A percentile compares a stretch with the other conserved stretches of the same genome.
Conservation (phyloP, 192 early-diverging fungal species). For the Gigaspora rosea region DNA sequence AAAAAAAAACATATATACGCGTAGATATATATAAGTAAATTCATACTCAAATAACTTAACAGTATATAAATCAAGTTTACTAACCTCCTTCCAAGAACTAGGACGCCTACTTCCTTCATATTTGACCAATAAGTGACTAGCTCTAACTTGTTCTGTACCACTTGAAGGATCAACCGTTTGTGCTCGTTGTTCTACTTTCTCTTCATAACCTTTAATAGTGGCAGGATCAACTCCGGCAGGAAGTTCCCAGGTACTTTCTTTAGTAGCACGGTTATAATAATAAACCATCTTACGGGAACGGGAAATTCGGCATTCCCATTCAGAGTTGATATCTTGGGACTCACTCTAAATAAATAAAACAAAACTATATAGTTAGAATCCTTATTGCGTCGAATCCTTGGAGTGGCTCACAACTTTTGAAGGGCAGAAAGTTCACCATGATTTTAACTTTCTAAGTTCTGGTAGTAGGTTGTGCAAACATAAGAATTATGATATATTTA, state of each 20-base stretch:
- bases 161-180: not conserved
- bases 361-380: too few species aligned
- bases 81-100: slow-evolving; percentile 86
- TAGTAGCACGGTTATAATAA: slow-evolving; percentile 75
- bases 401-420: too few species aligned
- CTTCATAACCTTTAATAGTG: slow-evolving; percentile 43
- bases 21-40: not conserved
- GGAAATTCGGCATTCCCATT: slow-evolving; percentile 73
- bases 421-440: too few species aligned
- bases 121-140: slow-evolving; percentile 91
- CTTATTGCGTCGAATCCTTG: too few species aligned
- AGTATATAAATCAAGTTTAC: not conserved
- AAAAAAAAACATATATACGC: slow-evolving; percentile 23
- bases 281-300: slow-evolving; percentile 68
- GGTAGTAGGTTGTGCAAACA: too few species aligned
- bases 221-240: slow-evolving; percentile 52
- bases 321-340: slow-evolving; percentile 6
- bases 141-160: slow-evolving; percentile 58
- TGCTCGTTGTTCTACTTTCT: slow-evolving; percentile 22
- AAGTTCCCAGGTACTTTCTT: slow-evolving; percentile 76
- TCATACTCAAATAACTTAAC: not conserved
- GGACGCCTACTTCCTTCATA: slow-evolving; percentile 83
- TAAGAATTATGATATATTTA: too few species aligned
- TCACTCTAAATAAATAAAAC: too few species aligned
- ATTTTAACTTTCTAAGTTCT: too few species aligned